phyloP scores from a whole-genome alignment of 768 basidiomycete genomes.

The Rossbeevera mucosa region DNA sequence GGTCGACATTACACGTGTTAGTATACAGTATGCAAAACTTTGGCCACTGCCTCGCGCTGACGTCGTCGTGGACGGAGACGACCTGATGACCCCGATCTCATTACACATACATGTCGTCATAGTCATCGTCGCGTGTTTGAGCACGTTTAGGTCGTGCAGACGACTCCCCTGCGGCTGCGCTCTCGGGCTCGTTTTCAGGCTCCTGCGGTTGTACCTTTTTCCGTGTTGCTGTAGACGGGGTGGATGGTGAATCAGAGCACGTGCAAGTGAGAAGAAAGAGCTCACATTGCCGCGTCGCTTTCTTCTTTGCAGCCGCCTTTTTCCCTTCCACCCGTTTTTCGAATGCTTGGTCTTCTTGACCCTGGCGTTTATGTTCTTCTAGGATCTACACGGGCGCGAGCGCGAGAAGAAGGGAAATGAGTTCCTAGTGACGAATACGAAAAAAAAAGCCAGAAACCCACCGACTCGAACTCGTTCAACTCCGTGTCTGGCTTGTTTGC shows the following conservation, averaged over 20 bases:
- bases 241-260: not conserved
- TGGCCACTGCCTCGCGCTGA: no score
- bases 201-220: constrained; percentile 27
- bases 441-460: constrained; percentile 26
- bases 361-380: constrained; percentile 76
- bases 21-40: not conserved
- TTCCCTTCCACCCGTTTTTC: constrained; percentile 83
- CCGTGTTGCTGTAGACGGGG: constrained; percentile 21
- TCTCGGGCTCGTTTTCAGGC: constrained; percentile 11
- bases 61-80: no score
- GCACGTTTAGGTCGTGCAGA: constrained; percentile 7
- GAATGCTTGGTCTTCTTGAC: constrained; percentile 86
- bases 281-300: constrained; percentile 51
- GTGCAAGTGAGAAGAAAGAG: not conserved
- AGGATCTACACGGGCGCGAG: constrained; percentile 54
- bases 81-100: no score
- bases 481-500: constrained; percentile 91
- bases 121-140: constrained; percentile 9
- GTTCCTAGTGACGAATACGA: not conserved
- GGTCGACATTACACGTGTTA: constrained; percentile 4
- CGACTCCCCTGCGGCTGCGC: not conserved
- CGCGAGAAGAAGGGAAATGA: not conserved
- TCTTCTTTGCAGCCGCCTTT: constrained; percentile 73
- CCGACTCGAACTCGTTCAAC: constrained; percentile 90
- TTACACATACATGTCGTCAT: constrained; percentile 27